These are phyloP conservation scores for Pseudozyma sp. DNA, from an alignment of 1,284 basidiomycete genomes.

Conservation along the genomic window DNA sequence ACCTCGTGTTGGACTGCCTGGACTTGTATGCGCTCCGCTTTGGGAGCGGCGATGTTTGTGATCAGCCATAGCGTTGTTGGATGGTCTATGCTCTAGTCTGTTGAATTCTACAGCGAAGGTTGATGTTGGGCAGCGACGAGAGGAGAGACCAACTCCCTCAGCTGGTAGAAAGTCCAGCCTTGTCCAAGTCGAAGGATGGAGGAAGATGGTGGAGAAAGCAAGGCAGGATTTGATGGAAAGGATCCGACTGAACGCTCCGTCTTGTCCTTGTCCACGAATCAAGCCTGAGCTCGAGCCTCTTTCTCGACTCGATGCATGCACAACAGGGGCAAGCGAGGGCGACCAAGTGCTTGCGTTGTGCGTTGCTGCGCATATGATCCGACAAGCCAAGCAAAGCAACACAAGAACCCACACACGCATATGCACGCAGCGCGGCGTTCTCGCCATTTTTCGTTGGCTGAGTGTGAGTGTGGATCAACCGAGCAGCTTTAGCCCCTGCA, in stretches of 20 bases:
- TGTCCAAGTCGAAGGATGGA: neutral
- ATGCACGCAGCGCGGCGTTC: too few species aligned
- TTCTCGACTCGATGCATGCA: neutral
- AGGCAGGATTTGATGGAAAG: neutral
- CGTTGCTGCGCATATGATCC: slow-evolving; percentile 1
- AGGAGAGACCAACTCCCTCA: slow-evolving; percentile 1
- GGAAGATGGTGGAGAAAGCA: neutral
- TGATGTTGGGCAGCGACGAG: neutral
- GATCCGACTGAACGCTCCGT: neutral
- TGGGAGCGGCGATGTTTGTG: neutral
- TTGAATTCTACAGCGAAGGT: neutral
- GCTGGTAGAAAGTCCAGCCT: neutral
- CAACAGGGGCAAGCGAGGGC: neutral
- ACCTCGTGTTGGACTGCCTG: neutral
- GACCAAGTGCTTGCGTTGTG: neutral
- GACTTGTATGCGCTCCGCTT: neutral
- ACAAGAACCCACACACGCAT: neutral
- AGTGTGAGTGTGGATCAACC: too few species aligned
- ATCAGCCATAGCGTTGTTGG: slow-evolving; percentile 6
- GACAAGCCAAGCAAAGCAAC: neutral
- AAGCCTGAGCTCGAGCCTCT: neutral
- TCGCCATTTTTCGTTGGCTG: too few species aligned
- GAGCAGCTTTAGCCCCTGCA: too few species aligned
- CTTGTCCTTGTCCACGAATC: neutral
- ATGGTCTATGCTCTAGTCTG: neutral